Base-by-base conservation (phyloP, 1,284 basidiomycete genomes). In the Athelia psychrophila region DNA sequence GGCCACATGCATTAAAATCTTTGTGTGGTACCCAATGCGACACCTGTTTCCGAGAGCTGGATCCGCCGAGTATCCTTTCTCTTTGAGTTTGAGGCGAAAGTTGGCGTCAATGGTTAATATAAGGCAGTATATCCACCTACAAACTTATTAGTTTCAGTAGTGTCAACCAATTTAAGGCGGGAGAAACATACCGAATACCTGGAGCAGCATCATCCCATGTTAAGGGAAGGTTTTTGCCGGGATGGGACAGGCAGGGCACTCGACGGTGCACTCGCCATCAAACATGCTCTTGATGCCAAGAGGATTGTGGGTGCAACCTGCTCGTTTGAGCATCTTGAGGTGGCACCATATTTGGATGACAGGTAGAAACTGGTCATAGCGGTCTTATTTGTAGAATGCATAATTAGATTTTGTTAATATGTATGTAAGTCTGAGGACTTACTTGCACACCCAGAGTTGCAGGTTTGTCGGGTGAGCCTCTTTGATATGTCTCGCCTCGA, bases 231-330 rank as follows among this genome's bases (percentile, higher is more conserved):
- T 60, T 60, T 2, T 24, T 42, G 3, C 51, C 59, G 15, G 55
- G 59, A 15, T 60, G 54, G 59, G 59, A 38, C 59, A 60, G n/a
- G 57, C 56, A 13, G 59, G 57, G 40, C 59, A 60, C 44, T 57
- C 48, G 2, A 57, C 44, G 16, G 50, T 47, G 16, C 51, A 46
- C 12, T 54, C 51, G 13, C 56, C 57, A 20, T 18, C 13, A 8
- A 15, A 8, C 2, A 56, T 60, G 12, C 22, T 47, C 3, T 27
- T 32, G 4, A 58, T 44, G 15, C 58, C 56, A 2, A 8, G n/a
- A 18, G 52, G 40, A 48, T 56, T 51, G 38, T 59, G 50, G 3
- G 45, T 51, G 15, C 56, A 33, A 0, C 56, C 59, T n/a, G 47
- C 48, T 1, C 53, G 42, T 33, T 58, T 59, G 10, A 53, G 13